A percentile compares a stretch with the other conserved stretches of the same genome.
Evolutionary conservation across 2,329 filamentous ascomycete genomes (phyloP).

Genomic region (Apiospora hydei): DNA sequence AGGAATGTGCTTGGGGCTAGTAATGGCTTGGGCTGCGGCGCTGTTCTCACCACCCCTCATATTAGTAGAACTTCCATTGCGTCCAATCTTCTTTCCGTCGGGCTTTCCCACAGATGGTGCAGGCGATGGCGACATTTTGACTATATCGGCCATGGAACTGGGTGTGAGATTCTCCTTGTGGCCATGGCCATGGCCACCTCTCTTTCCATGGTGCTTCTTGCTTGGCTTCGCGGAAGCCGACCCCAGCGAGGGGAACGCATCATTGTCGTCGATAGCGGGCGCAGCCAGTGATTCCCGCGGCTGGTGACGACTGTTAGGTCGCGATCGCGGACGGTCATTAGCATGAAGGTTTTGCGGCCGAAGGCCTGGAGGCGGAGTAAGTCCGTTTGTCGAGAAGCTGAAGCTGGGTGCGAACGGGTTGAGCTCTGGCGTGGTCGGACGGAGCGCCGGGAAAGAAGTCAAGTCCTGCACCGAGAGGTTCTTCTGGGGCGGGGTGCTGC

Average conservation of each 20-base stretch:
- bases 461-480: slow-evolving; percentile 84
- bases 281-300: slow-evolving; percentile 69
- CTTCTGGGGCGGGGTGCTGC: slow-evolving; percentile 69
- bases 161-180: slow-evolving; percentile 73
- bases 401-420: slow-evolving; percentile 59
- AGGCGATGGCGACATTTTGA: slow-evolving; percentile 94
- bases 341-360: slow-evolving; percentile 61
- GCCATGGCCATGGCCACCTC: slow-evolving; percentile 78
- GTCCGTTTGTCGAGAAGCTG: slow-evolving; percentile 59
- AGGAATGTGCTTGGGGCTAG: slow-evolving; percentile 88
- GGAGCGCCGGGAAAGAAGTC: slow-evolving; percentile 82
- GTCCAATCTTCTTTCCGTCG: slow-evolving; percentile 64
- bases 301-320: slow-evolving; percentile 82
- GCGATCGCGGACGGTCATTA: slow-evolving; percentile 76
- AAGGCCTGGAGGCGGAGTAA: slow-evolving; percentile 74
- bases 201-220: slow-evolving; percentile 94
- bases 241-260: slow-evolving; percentile 91
- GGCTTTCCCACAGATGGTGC: slow-evolving; percentile 64
- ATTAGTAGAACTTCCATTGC: slow-evolving; percentile 71
- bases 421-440: slow-evolving; percentile 65
- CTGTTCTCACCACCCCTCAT: slow-evolving; percentile 78
- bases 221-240: slow-evolving; percentile 76
- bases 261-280: slow-evolving; percentile 87
- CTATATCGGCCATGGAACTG: slow-evolving; percentile 88
- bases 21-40: slow-evolving; percentile 81